These are phyloP conservation scores for Conringia planisiliqua DNA, from an alignment of 345 rosid species.

Conservation along the genomic window DNA sequence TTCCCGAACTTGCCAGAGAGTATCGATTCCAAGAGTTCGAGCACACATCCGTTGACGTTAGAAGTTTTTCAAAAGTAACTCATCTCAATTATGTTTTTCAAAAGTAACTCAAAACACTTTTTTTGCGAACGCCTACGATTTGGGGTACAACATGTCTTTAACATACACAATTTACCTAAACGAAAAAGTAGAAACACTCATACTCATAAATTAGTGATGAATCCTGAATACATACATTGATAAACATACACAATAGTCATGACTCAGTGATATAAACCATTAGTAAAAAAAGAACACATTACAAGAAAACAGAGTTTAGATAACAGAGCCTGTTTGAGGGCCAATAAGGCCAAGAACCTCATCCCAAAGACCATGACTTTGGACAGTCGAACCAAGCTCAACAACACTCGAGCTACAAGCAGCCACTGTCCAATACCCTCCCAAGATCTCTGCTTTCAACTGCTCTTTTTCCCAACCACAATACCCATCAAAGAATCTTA, in stretches of 20 bases:
- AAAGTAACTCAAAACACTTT: not conserved
- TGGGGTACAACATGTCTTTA: too few relatives aligned
- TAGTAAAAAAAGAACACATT: not conserved
- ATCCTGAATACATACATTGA: slow-evolving; percentile 3
- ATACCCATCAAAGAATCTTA: slow-evolving; percentile 85
- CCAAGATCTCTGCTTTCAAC: slow-evolving; percentile 70
- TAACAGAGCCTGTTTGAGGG: slow-evolving; percentile 46
- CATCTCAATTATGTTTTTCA: not conserved
- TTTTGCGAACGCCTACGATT: too few relatives aligned
- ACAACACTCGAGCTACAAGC: slow-evolving; percentile 75
- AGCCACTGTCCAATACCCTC: slow-evolving; percentile 79
- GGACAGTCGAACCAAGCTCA: slow-evolving; percentile 43
- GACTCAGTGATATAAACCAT: not conserved
- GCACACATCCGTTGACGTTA: not conserved
- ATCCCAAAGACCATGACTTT: slow-evolving; percentile 66
- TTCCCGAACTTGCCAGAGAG: not conserved
- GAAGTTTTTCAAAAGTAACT: slow-evolving; percentile 1
- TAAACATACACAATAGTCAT: slow-evolving; percentile 5
- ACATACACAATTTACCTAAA: too few relatives aligned
- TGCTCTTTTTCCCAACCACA: slow-evolving; percentile 85
- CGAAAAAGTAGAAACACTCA: not conserved
- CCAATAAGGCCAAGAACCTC: slow-evolving; percentile 66
- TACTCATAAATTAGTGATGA: slow-evolving; percentile 10
- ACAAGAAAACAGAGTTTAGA: slow-evolving; percentile 1
- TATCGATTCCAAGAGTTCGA: not conserved